A percentile compares a stretch with the other conserved stretches of the same genome.
Conservation (phyloP, 352 stramenopile genomes). For the Poterioochromonas sp. region DNA sequence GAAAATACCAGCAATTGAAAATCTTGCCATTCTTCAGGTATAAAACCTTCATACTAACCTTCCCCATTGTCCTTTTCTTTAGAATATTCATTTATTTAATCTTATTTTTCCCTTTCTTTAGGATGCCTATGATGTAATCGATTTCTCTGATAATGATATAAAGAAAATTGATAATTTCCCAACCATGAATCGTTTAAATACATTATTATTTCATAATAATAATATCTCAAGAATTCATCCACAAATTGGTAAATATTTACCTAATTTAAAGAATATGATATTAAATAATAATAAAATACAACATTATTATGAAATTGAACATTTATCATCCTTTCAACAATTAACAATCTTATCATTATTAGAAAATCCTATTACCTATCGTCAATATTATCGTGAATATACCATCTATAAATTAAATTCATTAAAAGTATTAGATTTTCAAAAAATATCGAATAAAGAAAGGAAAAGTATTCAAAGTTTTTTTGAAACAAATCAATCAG, state of each 20-base stretch:
- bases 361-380: constrained; percentile 75
- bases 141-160: constrained; percentile 86
- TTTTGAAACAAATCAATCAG: constrained; percentile 19
- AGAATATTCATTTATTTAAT: background rate
- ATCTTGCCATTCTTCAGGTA: constrained; percentile 53
- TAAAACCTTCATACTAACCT: background rate
- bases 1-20: constrained; percentile 81
- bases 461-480: constrained; percentile 37
- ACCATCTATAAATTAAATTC: constrained; percentile 75
- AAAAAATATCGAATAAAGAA: constrained; percentile 53
- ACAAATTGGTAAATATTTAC: constrained; percentile 57
- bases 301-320: constrained; percentile 67
- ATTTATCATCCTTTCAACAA: constrained; percentile 61
- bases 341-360: constrained; percentile 63
- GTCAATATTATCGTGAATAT: constrained; percentile 79
- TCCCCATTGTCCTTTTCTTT: constrained; percentile 31
- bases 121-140: constrained; percentile 83
- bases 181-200: constrained; percentile 66
- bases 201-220: constrained; percentile 83
- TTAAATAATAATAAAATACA: constrained; percentile 75
- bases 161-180: constrained; percentile 87
- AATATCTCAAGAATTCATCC: constrained; percentile 71
- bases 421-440: constrained; percentile 69
- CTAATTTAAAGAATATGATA: constrained; percentile 72
- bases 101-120: constrained; percentile 39